Conservation (phyloP, 108 stramenopile species). For the Nitzschia sp. region DNA sequence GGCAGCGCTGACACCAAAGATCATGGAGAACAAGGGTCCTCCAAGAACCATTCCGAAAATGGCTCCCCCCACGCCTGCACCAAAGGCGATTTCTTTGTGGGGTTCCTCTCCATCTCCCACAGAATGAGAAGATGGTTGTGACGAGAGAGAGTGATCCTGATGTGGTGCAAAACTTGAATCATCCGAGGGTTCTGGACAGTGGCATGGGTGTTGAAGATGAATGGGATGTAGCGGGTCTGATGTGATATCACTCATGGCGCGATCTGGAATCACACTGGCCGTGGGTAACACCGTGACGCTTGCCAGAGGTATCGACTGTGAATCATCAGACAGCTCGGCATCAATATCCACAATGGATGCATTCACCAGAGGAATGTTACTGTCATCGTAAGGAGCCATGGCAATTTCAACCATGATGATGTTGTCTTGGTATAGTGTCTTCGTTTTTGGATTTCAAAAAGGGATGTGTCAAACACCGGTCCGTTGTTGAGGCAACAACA, state of each 20-base stretch:
- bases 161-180: not conserved
- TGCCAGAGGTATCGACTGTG: not conserved
- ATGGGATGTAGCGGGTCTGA: not conserved
- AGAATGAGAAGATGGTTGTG: not conserved
- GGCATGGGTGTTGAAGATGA: not conserved
- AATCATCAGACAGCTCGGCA: slow-evolving; percentile 20
- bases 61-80: slow-evolving; percentile 39
- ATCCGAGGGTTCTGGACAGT: not conserved
- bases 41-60: slow-evolving; percentile 42
- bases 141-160: too few species aligned
- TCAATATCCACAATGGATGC: slow-evolving; percentile 24
- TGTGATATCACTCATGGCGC: not conserved
- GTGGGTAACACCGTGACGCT: not conserved
- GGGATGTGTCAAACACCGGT: too few species aligned
- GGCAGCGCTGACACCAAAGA: slow-evolving; percentile 42
- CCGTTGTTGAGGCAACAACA: too few species aligned
- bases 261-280: not conserved
- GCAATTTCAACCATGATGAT: slow-evolving; percentile 22
- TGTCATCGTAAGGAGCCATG: slow-evolving; percentile 18
- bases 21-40: slow-evolving; percentile 45
- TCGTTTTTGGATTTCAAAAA: too few species aligned
- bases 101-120: slow-evolving; percentile 4
- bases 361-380: slow-evolving; percentile 19
- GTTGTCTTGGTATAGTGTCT: too few species aligned
- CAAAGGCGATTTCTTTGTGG: slow-evolving; percentile 11